These are phyloP conservation scores for Pelargonium citronellum DNA, from an alignment of 441 rosid species.

Conservation along the genomic window DNA sequence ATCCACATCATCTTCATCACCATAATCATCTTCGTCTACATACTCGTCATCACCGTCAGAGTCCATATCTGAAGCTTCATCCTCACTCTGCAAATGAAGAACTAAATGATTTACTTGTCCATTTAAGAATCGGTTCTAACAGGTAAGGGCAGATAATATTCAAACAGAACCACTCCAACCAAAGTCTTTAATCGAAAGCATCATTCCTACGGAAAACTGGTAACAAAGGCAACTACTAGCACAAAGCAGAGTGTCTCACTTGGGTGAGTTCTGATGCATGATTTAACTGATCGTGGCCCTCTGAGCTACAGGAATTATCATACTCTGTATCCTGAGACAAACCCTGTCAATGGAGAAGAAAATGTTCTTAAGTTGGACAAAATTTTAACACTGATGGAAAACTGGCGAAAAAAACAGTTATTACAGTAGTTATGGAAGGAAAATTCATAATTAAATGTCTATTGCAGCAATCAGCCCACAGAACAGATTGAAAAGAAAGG, in stretches of 20 bases:
- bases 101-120: slow-evolving; percentile 10
- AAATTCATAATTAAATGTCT: not conserved
- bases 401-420: not conserved
- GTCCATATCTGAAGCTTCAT: slow-evolving; percentile 30
- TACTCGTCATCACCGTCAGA: slow-evolving; percentile 32
- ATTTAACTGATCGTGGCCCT: slow-evolving; percentile 26
- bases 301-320: slow-evolving; percentile 29
- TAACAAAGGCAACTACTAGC: not conserved
- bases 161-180: not conserved
- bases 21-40: slow-evolving; percentile 24
- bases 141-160: slow-evolving; percentile 8
- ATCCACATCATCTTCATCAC: slow-evolving; percentile 23
- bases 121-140: slow-evolving; percentile 8
- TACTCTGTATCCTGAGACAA: slow-evolving; percentile 25
- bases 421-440: not conserved
- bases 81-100: slow-evolving; percentile 44
- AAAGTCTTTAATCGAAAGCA: slow-evolving; percentile 1
- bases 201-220: not conserved
- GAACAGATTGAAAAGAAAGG: not conserved
- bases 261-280: slow-evolving; percentile 24
- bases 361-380: slow-evolving; percentile 6
- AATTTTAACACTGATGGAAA: not conserved
- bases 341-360: slow-evolving; percentile 31
- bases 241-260: slow-evolving; percentile 29
- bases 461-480: not conserved